phyloP scores from a whole-genome alignment of 140 eudicot genomes.

The Senecio squalidus region DNA sequence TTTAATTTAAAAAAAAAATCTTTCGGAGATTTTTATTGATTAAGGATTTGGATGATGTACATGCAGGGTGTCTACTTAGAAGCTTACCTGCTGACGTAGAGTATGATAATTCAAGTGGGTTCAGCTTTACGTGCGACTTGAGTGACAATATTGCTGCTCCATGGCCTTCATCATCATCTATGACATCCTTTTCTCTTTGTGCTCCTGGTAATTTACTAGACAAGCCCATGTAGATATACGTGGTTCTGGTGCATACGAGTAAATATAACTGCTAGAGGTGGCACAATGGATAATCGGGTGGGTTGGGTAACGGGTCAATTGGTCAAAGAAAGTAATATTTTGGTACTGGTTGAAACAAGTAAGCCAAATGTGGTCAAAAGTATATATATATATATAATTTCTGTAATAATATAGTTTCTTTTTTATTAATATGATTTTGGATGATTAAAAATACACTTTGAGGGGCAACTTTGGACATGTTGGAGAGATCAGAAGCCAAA shows the following conservation, averaged over 20 bases:
- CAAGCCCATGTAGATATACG: not conserved
- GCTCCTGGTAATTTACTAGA: conserved; percentile 68
- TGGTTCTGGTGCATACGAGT: not conserved
- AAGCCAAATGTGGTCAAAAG: no score
- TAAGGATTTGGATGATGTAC: not conserved
- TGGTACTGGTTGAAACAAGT: not conserved
- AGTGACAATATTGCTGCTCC: conserved; percentile 96
- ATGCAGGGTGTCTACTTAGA: conserved; percentile 83
- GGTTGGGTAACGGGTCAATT: not conserved
- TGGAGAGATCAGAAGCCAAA: no score
- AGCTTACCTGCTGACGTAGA: conserved; percentile 91
- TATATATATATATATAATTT: no score
- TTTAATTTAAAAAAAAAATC: no score
- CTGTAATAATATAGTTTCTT: no score
- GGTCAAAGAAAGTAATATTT: not conserved
- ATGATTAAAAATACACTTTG: no score
- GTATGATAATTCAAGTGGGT: conserved; percentile 80
- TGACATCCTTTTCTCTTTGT: conserved; percentile 78
- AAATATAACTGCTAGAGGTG: no score
- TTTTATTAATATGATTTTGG: no score
- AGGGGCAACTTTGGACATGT: no score
- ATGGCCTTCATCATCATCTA: conserved; percentile 90
- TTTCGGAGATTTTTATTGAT: no score
- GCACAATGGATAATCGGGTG: no score
- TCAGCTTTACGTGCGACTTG: conserved; percentile 87